A percentile compares a stretch with the other conserved stretches of the same genome.
These are phyloP conservation scores for Phytophthora chlamydospora DNA, from an alignment of 352 stramenopile genomes.

Conservation along the genomic window DNA sequence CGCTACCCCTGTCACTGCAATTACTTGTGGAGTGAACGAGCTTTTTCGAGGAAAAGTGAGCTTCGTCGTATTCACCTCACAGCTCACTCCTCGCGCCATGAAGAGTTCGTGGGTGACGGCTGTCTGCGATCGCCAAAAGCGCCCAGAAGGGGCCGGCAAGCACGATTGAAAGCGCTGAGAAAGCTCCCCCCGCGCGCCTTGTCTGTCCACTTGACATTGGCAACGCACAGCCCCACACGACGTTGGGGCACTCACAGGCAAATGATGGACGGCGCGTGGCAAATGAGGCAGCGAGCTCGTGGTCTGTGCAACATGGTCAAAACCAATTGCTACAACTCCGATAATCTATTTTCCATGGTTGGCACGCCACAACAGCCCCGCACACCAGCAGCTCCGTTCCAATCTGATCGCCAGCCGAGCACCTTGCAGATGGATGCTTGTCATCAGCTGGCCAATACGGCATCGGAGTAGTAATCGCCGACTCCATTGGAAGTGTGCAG, in stretches of 20 bases:
- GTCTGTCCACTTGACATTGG: constrained; percentile 16
- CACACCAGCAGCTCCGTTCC: neutral
- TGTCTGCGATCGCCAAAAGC: constrained; percentile 17
- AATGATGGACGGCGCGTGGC: constrained; percentile 1
- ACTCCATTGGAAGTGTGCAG: too few species aligned
- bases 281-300: neutral
- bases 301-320: neutral
- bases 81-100: too few species aligned
- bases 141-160: neutral
- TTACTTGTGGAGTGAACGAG: too few species aligned
- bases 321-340: neutral
- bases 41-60: too few species aligned
- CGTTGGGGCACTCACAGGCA: neutral
- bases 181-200: constrained; percentile 14
- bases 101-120: constrained; percentile 2
- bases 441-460: constrained; percentile 1
- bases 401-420: constrained; percentile 6
- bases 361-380: constrained; percentile 4
- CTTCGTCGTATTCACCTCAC: too few species aligned
- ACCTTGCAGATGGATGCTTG: constrained; percentile 15
- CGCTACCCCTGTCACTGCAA: too few species aligned
- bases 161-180: constrained; percentile 1
- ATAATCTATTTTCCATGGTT: constrained; percentile 9
- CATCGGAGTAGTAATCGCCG: too few species aligned
- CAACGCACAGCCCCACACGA: constrained; percentile 4